These are phyloP conservation scores for Pulveroboletus sp. DNA, from an alignment of 768 basidiomycete species.

Conservation along the genomic window DNA sequence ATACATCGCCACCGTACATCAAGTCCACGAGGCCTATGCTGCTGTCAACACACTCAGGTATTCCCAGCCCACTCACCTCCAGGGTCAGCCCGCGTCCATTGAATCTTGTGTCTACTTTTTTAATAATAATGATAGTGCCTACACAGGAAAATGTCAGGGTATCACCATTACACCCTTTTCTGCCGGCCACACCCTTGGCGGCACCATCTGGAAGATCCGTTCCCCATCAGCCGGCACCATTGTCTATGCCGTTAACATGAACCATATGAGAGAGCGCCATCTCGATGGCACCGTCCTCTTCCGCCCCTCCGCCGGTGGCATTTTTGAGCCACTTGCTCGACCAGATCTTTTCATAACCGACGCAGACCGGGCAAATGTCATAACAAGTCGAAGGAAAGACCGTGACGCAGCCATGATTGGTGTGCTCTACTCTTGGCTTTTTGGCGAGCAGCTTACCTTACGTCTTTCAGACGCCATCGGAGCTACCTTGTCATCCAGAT, in stretches of 20 bases:
- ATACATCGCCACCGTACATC: conserved; percentile 73
- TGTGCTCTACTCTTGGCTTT: conserved; percentile 28
- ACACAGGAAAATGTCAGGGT: conserved; percentile 82
- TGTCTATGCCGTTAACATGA: conserved; percentile 91
- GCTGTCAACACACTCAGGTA: conserved; percentile 89
- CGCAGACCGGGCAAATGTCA: conserved; percentile 78
- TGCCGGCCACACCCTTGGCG: conserved; percentile 93
- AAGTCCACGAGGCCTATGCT: conserved; percentile 93
- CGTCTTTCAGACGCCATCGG: conserved; percentile 74
- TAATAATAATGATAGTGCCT: background rate
- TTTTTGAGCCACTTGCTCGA: conserved; percentile 82
- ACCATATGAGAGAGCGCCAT: conserved; percentile 95
- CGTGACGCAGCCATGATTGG: conserved; percentile 88
- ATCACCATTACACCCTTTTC: conserved; percentile 94
- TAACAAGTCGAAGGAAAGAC: conserved; percentile 85
- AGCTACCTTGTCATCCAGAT: conserved; percentile 74
- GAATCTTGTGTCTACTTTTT: conserved; percentile 3
- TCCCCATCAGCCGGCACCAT: conserved; percentile 96
- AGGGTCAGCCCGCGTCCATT: conserved; percentile 53
- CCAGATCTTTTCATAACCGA: conserved; percentile 95
- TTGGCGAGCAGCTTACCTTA: background rate
- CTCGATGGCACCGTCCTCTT: conserved; percentile 91
- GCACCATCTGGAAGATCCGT: conserved; percentile 98
- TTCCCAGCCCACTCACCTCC: conserved; percentile 92
- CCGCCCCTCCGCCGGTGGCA: conserved; percentile 66